These are phyloP conservation scores for Alternaria solani DNA, from an alignment of 2,329 filamentous ascomycete species.

Conservation along the genomic window DNA sequence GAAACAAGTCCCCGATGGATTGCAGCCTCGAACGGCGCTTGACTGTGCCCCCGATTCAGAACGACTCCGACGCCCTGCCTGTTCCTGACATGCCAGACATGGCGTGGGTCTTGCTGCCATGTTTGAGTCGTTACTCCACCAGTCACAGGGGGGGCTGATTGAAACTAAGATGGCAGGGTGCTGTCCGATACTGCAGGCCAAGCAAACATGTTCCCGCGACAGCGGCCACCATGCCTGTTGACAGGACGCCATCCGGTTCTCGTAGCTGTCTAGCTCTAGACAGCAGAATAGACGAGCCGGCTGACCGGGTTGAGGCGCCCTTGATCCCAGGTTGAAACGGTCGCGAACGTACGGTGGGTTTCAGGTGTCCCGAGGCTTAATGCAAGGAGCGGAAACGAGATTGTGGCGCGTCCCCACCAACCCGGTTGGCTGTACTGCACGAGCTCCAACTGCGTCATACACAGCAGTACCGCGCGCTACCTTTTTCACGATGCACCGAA, in stretches of 20 bases:
- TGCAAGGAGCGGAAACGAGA: slow-evolving; percentile 28
- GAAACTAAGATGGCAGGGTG: slow-evolving; percentile 25
- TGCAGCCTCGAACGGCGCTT: slow-evolving; percentile 32
- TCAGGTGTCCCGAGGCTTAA: slow-evolving; percentile 40
- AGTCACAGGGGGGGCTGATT: slow-evolving; percentile 22
- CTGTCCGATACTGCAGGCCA: slow-evolving; percentile 27
- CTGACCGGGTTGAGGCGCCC: slow-evolving; percentile 39
- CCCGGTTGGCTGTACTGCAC: slow-evolving; percentile 25
- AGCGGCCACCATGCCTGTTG: slow-evolving; percentile 35
- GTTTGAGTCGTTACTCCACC: slow-evolving; percentile 40
- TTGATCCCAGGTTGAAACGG: slow-evolving; percentile 46
- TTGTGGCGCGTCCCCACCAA: slow-evolving; percentile 21
- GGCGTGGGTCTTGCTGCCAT: slow-evolving; percentile 29
- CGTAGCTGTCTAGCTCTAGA: slow-evolving; percentile 22
- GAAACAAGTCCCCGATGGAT: slow-evolving; percentile 37
- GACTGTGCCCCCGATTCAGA: slow-evolving; percentile 27
- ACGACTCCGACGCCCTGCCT: slow-evolving; percentile 20
- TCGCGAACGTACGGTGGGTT: slow-evolving; percentile 37
- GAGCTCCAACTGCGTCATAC: slow-evolving; percentile 16
- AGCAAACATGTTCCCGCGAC: slow-evolving; percentile 27
- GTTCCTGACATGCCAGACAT: slow-evolving; percentile 24
- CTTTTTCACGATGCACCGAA: not conserved
- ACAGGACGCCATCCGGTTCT: slow-evolving; percentile 18
- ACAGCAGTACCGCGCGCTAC: not conserved
- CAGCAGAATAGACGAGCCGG: slow-evolving; percentile 32